phyloP scores from a whole-genome alignment of 1,284 basidiomycete species.

The Leucoagaricus sp. region DNA sequence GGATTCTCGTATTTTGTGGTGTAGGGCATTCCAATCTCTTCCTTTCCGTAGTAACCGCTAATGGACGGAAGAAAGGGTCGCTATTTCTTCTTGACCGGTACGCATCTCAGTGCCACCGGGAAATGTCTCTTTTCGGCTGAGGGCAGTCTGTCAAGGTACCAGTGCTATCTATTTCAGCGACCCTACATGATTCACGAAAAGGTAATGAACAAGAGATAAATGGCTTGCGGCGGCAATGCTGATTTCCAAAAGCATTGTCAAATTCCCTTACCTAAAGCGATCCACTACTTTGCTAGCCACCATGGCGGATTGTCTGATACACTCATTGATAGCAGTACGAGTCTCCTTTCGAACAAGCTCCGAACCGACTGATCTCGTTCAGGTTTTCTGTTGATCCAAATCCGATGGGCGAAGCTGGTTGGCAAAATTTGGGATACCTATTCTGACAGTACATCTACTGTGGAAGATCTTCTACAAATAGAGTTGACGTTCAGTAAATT shows the following conservation, averaged over 20 bases:
- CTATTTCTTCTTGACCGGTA: slow-evolving; percentile 5
- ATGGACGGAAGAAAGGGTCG: background rate
- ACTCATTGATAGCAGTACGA: slow-evolving; percentile 17
- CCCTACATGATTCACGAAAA: slow-evolving; percentile 3
- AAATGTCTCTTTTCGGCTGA: background rate
- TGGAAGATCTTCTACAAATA: slow-evolving; percentile 10
- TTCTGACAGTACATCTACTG: slow-evolving; percentile 10
- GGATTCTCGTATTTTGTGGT: slow-evolving; percentile 7
- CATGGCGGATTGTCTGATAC: slow-evolving; percentile 2
- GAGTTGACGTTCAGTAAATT: slow-evolving; percentile 17
- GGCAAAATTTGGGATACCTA: slow-evolving; percentile 17
- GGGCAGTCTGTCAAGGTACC: background rate
- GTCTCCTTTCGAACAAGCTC: background rate
- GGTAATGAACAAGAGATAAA: background rate
- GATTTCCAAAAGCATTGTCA: background rate
- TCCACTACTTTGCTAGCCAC: background rate
- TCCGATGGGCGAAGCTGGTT: slow-evolving; percentile 19
- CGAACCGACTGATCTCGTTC: background rate
- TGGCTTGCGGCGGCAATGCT: background rate
- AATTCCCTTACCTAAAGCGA: background rate
- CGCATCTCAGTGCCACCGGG: background rate
- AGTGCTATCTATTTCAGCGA: slow-evolving; percentile 9
- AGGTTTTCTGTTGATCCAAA: slow-evolving; percentile 21
- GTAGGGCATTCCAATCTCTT: background rate
- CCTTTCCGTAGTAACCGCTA: background rate